Percentiles rank a stretch among this genome's conserved stretches.
Conservation (phyloP, 2,329 filamentous ascomycete genomes). For the Colletotrichum viniferum region DNA sequence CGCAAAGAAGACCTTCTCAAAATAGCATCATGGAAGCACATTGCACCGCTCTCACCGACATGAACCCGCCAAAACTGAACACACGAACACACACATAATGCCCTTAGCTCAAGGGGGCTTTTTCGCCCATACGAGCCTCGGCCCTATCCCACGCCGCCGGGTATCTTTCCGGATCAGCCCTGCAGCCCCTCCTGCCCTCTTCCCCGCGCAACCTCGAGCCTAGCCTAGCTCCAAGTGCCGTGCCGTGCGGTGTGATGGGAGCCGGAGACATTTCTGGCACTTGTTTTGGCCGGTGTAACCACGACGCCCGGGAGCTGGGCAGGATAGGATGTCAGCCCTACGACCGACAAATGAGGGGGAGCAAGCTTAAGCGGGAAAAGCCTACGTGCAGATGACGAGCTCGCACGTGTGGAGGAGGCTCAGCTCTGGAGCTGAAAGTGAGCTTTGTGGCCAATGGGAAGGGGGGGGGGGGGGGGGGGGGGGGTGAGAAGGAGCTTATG, state of each 20-base stretch:
- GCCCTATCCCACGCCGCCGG: neutral
- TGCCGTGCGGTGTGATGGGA: no score
- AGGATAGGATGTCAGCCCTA: neutral
- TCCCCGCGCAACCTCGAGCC: neutral
- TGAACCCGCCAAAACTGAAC: neutral
- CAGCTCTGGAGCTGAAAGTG: neutral
- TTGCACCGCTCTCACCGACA: neutral
- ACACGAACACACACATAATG: neutral
- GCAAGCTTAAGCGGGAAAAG: neutral
- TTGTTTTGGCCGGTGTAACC: neutral
- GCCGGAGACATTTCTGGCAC: neutral
- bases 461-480: neutral
- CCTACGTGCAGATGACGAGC: neutral
- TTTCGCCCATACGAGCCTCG: neutral
- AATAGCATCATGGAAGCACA: neutral
- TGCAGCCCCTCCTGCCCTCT: neutral
- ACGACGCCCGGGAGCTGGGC: neutral
- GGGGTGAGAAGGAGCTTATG: neutral
- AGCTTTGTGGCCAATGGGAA: neutral
- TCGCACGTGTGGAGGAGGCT: neutral
- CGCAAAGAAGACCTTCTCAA: neutral
- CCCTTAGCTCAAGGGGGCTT: neutral
- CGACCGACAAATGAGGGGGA: neutral
- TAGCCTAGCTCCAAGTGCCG: neutral
- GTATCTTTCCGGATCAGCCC: neutral